Base-by-base conservation (phyloP, 352 stramenopile species). In the Thraustochytrium striatum region DNA sequence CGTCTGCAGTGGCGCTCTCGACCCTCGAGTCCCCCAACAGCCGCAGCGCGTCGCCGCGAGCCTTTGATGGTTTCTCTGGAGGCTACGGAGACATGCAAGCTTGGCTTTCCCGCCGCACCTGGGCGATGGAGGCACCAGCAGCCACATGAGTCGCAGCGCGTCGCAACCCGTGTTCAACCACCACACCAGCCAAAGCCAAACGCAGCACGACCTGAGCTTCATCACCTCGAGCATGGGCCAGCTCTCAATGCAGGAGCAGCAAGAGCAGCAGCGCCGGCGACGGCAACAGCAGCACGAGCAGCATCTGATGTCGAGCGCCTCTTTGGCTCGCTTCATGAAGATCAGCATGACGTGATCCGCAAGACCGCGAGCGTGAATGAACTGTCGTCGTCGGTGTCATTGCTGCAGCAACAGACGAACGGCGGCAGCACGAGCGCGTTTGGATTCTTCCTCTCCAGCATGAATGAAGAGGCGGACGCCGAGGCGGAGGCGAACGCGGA, bases 11-110 rank as follows among this genome's bases (percentile, higher is more conserved):
- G 25, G 65, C 65, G 19, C 52, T 75, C 9, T 75, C 65, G 5
- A 75, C 65, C 5, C 65, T 75, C 35, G 65, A 58, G 25, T 75
- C 65, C 3, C 65, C 65, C 21, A 38, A 75, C 25, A 55, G 47
- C 47, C 47, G 16, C 47, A 28, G 19, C 44, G 11, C 28, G 19
- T 39, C 52, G 30, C 16, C 65, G 32, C 30, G 44, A 1, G n/a
- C 25, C 25, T 35, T 5, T 62, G 41, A 11, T 30, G 44, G 21
- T 30, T 75, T 7, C 36, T 61, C 1, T 58, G 41, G 3, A 75
- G 13, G 9, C 41, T 43, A 41, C 30, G 44, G 35, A 25, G 52
- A 16, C 41, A 47, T 30, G 68, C 32, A 19, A 9, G 9, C 41
- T 21, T 61, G 21, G 3, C 41, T 25, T 7, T 75, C 13, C 65